phyloP scores from a whole-genome alignment of 352 stramenopile genomes.

The Globisporangium ultimum region DNA sequence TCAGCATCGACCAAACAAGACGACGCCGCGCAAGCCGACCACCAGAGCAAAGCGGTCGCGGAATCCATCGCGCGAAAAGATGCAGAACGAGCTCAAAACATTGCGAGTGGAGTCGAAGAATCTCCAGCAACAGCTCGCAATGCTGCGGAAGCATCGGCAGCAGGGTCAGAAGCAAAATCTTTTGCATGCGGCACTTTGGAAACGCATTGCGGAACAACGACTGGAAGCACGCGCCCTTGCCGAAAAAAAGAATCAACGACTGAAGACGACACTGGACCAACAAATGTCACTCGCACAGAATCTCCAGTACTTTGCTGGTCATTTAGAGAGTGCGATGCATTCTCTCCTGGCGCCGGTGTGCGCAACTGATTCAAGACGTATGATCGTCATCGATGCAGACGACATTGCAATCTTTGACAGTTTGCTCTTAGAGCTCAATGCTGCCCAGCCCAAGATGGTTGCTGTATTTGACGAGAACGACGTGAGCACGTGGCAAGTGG shows the following conservation, averaged over 20 bases:
- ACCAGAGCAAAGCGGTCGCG: too few relatives aligned
- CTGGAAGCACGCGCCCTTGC: not conserved
- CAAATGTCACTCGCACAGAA: not conserved
- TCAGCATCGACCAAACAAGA: too few relatives aligned
- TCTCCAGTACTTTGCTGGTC: not conserved
- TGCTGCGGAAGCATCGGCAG: not conserved
- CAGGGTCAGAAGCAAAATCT: not conserved
- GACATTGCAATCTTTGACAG: constrained; percentile 1
- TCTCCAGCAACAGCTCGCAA: constrained; percentile 2
- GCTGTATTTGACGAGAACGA: constrained; percentile 1
- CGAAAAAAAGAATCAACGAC: constrained; percentile 5
- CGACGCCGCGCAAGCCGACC: too few relatives aligned
- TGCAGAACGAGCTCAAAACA: not conserved
- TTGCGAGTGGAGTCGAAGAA: constrained; percentile 1
- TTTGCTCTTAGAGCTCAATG: constrained; percentile 2
- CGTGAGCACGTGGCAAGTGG: constrained; percentile 4
- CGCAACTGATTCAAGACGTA: not conserved
- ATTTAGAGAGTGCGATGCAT: not conserved
- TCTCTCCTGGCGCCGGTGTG: too few relatives aligned
- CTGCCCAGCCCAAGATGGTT: constrained; percentile 3
- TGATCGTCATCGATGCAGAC: not conserved
- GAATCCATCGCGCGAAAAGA: too few relatives aligned
- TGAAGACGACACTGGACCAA: not conserved
- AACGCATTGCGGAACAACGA: constrained; percentile 5
- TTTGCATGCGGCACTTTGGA: constrained; percentile 3